These are phyloP conservation scores for Jackrogersella multiformis DNA, from an alignment of 495 filamentous ascomycete species.

Conservation along the genomic window DNA sequence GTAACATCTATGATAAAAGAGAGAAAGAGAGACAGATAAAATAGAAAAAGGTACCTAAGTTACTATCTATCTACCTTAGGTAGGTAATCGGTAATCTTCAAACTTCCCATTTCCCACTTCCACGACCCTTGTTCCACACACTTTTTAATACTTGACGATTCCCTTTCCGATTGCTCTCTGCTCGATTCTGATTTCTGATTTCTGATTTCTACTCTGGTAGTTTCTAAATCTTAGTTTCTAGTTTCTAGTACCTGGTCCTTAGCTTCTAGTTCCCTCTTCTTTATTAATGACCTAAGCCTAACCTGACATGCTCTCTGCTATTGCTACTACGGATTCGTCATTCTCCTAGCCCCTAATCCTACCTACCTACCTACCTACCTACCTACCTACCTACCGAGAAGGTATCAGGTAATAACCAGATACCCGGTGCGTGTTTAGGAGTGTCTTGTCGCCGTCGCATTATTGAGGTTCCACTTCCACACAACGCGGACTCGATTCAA, in stretches of 20 bases:
- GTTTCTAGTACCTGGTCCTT: not conserved
- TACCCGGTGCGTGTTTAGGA: conserved; percentile 13
- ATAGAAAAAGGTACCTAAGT: not conserved
- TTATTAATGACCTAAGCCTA: not conserved
- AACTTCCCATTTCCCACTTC: too few relatives aligned
- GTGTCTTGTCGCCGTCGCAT: conserved; percentile 37
- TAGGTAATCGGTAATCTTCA: too few relatives aligned
- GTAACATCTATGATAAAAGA: too few relatives aligned
- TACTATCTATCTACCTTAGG: too few relatives aligned
- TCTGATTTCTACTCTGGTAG: not conserved
- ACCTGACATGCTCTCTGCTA: not conserved
- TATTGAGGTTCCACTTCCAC: conserved; percentile 30
- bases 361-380: too few relatives aligned
- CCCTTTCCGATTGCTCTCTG: too few relatives aligned
- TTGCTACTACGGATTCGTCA: not conserved
- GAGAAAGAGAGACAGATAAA: not conserved
- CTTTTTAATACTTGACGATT: conserved; percentile 3
- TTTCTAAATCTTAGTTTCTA: not conserved
- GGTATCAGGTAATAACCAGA: too few relatives aligned
- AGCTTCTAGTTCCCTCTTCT: not conserved
- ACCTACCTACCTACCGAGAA: too few relatives aligned
- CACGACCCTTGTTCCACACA: conserved; percentile 8
- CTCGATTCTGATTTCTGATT: too few relatives aligned
- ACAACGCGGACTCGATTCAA: conserved; percentile 20
- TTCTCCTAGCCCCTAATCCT: too few relatives aligned